phyloP scores from a whole-genome alignment of 495 filamentous ascomycete species.

The Evansstolkia leycettana region DNA sequence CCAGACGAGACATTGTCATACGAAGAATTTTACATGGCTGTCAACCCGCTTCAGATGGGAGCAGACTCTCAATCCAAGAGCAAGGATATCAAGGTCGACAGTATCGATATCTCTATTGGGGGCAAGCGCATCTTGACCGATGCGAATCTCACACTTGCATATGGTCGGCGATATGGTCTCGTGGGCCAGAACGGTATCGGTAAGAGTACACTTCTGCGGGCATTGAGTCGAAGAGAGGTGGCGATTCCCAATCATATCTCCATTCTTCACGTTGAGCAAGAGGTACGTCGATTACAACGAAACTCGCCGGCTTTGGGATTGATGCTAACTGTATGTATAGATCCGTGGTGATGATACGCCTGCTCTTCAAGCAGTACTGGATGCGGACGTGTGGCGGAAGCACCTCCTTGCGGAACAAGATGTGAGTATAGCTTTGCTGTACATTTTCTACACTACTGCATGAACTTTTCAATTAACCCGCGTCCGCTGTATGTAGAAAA shows the following conservation, averaged over 20 bases:
- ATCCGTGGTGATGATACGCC: slow-evolving; percentile 94
- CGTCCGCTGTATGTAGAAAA: slow-evolving; percentile 55
- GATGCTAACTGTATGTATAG: slow-evolving; percentile 22
- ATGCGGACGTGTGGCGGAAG: slow-evolving; percentile 98
- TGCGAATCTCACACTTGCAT: slow-evolving; percentile 79
- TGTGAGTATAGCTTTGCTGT: slow-evolving; percentile 31
- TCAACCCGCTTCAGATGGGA: slow-evolving; percentile 90
- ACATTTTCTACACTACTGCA: not conserved
- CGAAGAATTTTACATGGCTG: slow-evolving; percentile 98
- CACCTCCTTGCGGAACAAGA: slow-evolving; percentile 83
- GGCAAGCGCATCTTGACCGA: slow-evolving; percentile 83
- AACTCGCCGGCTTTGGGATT: too few relatives aligned
- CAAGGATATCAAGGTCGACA: slow-evolving; percentile 98
- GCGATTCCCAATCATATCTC: slow-evolving; percentile 93
- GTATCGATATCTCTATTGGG: slow-evolving; percentile 85
- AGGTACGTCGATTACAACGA: slow-evolving; percentile 39
- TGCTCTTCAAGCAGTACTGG: slow-evolving; percentile 87
- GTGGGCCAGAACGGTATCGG: slow-evolving; percentile 99
- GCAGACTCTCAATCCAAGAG: slow-evolving; percentile 67
- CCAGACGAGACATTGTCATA: slow-evolving; percentile 81
- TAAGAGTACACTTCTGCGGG: slow-evolving; percentile 89
- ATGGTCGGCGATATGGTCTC: slow-evolving; percentile 89
- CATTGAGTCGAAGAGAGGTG: slow-evolving; percentile 85
- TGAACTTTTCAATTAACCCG: not conserved
- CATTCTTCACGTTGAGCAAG: slow-evolving; percentile 97